These are phyloP conservation scores for Penicillium daleae DNA, from an alignment of 495 filamentous ascomycete species.

Conservation along the genomic window DNA sequence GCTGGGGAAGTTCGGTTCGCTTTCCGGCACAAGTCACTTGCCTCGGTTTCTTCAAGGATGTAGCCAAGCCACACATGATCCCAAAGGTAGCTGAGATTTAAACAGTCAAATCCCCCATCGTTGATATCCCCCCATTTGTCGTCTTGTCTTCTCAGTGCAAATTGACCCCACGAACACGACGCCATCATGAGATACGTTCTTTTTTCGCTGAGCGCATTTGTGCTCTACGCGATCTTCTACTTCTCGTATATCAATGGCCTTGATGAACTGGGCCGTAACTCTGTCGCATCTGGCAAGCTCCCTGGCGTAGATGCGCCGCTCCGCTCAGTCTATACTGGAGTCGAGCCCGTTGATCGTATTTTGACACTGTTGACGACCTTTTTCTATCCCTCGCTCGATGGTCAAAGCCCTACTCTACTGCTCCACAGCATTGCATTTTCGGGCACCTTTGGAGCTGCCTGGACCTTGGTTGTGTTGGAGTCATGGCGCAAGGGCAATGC, in stretches of 20 bases:
- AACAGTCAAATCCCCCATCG: background rate
- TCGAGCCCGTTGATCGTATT: slow-evolving; percentile 50
- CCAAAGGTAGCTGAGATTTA: slow-evolving; percentile 9
- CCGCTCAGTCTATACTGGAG: slow-evolving; percentile 54
- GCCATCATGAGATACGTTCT: slow-evolving; percentile 39
- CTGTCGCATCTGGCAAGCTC: slow-evolving; percentile 38
- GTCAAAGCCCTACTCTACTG: slow-evolving; percentile 44
- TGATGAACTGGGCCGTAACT: slow-evolving; percentile 31
- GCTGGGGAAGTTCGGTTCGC: slow-evolving; percentile 8
- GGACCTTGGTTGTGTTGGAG: slow-evolving; percentile 60
- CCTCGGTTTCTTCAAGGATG: slow-evolving; percentile 17
- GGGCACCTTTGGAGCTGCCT: slow-evolving; percentile 58
- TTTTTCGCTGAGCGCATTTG: slow-evolving; percentile 45
- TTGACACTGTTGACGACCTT: slow-evolving; percentile 53
- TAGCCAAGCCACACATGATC: slow-evolving; percentile 21
- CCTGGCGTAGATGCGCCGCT: slow-evolving; percentile 46
- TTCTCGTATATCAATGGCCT: slow-evolving; percentile 48
- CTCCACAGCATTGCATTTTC: slow-evolving; percentile 55
- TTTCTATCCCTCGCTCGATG: slow-evolving; percentile 60
- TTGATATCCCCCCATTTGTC: background rate
- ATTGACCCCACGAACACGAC: slow-evolving; percentile 1
- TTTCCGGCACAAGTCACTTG: background rate
- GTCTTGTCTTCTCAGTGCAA: background rate
- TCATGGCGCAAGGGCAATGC: slow-evolving; percentile 58
- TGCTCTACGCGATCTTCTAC: slow-evolving; percentile 47